Conservation (phyloP, 805 yeast genomes). For the Candida golubevii region DNA sequence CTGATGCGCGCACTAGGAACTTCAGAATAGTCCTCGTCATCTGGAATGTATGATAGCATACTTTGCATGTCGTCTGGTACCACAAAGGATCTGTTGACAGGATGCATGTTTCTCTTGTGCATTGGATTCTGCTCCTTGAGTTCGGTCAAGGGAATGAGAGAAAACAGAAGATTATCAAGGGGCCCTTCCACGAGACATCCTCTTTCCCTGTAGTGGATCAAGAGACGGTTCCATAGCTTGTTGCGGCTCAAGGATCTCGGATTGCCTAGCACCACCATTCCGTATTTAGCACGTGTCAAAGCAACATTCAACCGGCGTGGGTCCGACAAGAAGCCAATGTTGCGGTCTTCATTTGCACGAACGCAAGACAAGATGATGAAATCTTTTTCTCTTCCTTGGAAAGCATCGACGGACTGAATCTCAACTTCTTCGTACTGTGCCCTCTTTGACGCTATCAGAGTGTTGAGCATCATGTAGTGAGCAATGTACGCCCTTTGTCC, state of each 20-base stretch:
- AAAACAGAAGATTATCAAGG: constrained; percentile 69
- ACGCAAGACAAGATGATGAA: constrained; percentile 42
- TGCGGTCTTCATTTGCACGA: constrained; percentile 38
- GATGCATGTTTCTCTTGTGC: constrained; percentile 14
- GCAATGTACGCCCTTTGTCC: constrained; percentile 84
- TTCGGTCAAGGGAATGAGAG: constrained; percentile 49
- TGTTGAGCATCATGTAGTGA: constrained; percentile 72
- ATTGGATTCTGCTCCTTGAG: constrained; percentile 12
- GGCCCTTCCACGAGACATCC: constrained; percentile 92
- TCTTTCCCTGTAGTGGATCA: constrained; percentile 73
- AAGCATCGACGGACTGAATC: constrained; percentile 58
- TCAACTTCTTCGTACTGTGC: constrained; percentile 69
- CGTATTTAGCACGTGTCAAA: constrained; percentile 41
- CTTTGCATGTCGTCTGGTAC: constrained; percentile 15
- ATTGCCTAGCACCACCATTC: constrained; percentile 64
- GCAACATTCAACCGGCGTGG: constrained; percentile 44
- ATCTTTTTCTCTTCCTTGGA: constrained; percentile 44
- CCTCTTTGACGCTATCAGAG: constrained; percentile 37
- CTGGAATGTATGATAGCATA: constrained; percentile 14
- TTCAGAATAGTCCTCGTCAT: constrained; percentile 5
- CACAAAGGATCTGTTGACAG: constrained; percentile 1
- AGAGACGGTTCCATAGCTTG: constrained; percentile 71
- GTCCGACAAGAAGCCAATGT: constrained; percentile 41
- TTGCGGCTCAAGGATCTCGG: constrained; percentile 72
- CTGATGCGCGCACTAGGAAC: not conserved